phyloP scores from a whole-genome alignment of 768 basidiomycete genomes.

The Tylopilus subfusipes region DNA sequence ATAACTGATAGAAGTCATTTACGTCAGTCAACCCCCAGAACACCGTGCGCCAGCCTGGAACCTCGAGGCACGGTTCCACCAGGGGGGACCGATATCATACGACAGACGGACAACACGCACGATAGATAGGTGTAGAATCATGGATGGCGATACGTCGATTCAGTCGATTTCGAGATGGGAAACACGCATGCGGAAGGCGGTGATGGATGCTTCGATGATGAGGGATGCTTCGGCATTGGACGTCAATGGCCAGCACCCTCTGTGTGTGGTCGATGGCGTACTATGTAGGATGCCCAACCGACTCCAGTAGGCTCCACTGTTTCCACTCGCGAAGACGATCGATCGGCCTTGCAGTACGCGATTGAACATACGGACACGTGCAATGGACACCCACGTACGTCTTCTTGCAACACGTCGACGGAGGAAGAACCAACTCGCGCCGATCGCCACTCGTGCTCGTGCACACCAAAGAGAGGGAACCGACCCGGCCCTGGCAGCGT shows the following conservation, averaged over 20 bases:
- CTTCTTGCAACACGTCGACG: no score
- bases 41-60: slow-evolving; percentile 1
- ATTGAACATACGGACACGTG: no score
- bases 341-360: background rate
- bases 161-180: background rate
- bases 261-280: background rate
- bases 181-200: background rate
- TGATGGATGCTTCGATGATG: no score
- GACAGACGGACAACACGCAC: background rate
- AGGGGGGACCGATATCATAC: background rate
- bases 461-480: no score
- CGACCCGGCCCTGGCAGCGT: background rate
- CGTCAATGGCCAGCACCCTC: background rate
- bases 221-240: no score
- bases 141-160: background rate
- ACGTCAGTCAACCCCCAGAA: slow-evolving; percentile 8
- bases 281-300: no score
- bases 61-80: slow-evolving; percentile 14
- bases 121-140: no score
- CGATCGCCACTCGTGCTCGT: background rate
- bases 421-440: no score
- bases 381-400: no score
- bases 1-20: slow-evolving; percentile 9
- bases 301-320: background rate
- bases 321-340: background rate